Conservation (phyloP, 495 filamentous ascomycete species). For the Monascus purpureus region DNA sequence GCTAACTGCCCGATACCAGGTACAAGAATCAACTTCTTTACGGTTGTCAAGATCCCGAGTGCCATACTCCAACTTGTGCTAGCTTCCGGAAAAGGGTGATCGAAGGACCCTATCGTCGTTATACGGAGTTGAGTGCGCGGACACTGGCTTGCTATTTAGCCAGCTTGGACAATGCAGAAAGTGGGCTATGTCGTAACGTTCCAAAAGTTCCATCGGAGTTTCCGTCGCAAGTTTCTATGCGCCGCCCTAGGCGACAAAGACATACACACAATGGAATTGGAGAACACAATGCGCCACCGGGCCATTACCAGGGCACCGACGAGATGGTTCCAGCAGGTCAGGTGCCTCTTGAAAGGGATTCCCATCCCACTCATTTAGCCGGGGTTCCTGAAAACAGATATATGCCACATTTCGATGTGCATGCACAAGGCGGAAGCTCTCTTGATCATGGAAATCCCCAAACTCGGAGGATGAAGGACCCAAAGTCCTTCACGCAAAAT, state of each 20-base stretch:
- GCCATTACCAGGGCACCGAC: neutral
- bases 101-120: slow-evolving; percentile 57
- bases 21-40: slow-evolving; percentile 74
- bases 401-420: neutral
- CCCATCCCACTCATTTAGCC: neutral
- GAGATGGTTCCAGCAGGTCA: slow-evolving; percentile 1
- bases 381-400: neutral
- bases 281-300: slow-evolving; percentile 2
- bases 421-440: slow-evolving; percentile 5
- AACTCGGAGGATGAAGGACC: slow-evolving; percentile 52
- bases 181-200: slow-evolving; percentile 51
- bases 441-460: slow-evolving; percentile 11
- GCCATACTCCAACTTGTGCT: slow-evolving; percentile 67
- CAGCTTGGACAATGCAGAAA: slow-evolving; percentile 62
- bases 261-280: slow-evolving; percentile 8
- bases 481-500: slow-evolving; percentile 72
- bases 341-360: neutral
- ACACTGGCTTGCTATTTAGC: slow-evolving; percentile 68
- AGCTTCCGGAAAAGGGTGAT: slow-evolving; percentile 55
- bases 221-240: slow-evolving; percentile 12
- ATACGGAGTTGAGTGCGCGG: slow-evolving; percentile 55
- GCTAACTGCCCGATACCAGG: slow-evolving; percentile 26
- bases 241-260: slow-evolving; percentile 17
- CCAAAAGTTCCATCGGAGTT: slow-evolving; percentile 22
- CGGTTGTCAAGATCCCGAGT: slow-evolving; percentile 58